Percentiles rank a stretch among this genome's conserved stretches.
Conservation (phyloP, 2,329 filamentous ascomycete species). For the Cladobotryum mycophilum region DNA sequence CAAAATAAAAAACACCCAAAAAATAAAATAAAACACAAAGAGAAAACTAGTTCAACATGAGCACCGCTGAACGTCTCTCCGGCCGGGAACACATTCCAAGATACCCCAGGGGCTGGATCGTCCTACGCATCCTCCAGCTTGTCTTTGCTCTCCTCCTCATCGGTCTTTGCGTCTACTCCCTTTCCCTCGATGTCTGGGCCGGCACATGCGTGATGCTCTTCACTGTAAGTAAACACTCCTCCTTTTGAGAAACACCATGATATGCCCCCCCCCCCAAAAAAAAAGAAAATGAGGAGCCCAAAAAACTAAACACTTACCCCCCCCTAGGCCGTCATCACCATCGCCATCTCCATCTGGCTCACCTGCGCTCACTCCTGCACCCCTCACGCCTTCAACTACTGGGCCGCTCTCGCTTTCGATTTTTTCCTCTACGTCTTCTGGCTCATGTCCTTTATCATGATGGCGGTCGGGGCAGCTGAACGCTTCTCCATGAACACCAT, state of each 20-base stretch:
- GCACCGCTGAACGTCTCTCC: constrained; percentile 10
- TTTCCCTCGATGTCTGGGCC: constrained; percentile 26
- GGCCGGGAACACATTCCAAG: constrained; percentile 41
- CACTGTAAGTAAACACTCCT: constrained; percentile 31
- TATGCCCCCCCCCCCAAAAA: too few species aligned
- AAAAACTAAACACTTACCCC: not conserved
- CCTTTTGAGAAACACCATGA: too few species aligned
- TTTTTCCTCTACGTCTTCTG: constrained; percentile 47
- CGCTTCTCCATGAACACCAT: not conserved
- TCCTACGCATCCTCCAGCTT: constrained; percentile 40
- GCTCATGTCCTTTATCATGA: constrained; percentile 38
- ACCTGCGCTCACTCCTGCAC: constrained; percentile 36
- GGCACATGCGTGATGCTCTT: constrained; percentile 31
- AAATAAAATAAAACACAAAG: not conserved
- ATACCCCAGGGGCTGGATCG: constrained; percentile 39
- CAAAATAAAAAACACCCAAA: too few species aligned
- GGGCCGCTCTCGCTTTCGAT: constrained; percentile 46
- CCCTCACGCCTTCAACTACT: constrained; percentile 45
- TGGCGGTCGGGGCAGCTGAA: constrained; percentile 29
- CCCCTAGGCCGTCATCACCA: constrained; percentile 34
- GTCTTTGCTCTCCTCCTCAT: constrained; percentile 40
- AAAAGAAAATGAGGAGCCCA: too few species aligned
- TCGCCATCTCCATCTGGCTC: constrained; percentile 42
- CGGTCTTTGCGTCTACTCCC: constrained; percentile 41
- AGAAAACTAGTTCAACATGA: not conserved